Evolutionary conservation across 2,329 filamentous ascomycete genomes (phyloP).

Genomic region (Aspergillus hiratsukae): DNA sequence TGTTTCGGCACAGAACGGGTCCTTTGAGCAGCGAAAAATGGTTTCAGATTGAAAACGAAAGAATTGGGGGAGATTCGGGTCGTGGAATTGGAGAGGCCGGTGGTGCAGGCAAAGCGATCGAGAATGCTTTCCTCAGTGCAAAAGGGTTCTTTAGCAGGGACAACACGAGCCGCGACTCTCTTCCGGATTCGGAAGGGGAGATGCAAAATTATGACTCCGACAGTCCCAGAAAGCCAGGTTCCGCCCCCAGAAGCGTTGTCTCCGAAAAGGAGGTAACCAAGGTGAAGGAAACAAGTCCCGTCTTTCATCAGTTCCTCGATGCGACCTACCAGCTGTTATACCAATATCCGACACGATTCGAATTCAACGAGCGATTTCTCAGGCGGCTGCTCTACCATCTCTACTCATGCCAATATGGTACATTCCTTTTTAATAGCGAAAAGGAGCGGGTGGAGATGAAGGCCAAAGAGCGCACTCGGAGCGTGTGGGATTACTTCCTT

Average conservation of each 20-base stretch:
- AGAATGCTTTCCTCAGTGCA: slow-evolving; percentile 78
- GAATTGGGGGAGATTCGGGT: slow-evolving; percentile 53
- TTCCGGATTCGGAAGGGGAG: slow-evolving; percentile 59
- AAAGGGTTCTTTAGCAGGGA: slow-evolving; percentile 86
- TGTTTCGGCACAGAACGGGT: slow-evolving; percentile 91
- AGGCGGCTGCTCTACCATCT: slow-evolving; percentile 86
- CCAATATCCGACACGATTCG: slow-evolving; percentile 83
- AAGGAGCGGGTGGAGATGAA: slow-evolving; percentile 72
- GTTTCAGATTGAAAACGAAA: slow-evolving; percentile 83
- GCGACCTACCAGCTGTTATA: slow-evolving; percentile 84
- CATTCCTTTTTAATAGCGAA: slow-evolving; percentile 92
- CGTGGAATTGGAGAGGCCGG: slow-evolving; percentile 38
- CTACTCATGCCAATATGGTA: slow-evolving; percentile 94
- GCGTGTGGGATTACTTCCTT: slow-evolving; percentile 95
- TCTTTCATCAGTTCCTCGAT: slow-evolving; percentile 97
- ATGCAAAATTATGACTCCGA: slow-evolving; percentile 48
- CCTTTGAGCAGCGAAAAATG: slow-evolving; percentile 87
- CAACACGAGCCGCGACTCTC: slow-evolving; percentile 60
- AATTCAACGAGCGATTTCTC: slow-evolving; percentile 93
- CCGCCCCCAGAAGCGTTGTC: slow-evolving; percentile 27
- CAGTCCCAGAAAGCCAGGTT: slow-evolving; percentile 35
- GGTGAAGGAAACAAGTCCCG: slow-evolving; percentile 86
- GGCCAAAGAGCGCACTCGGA: slow-evolving; percentile 68
- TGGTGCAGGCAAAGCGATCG: slow-evolving; percentile 66
- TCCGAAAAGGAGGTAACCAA: slow-evolving; percentile 64